A percentile compares a stretch with the other conserved stretches of the same genome.
Evolutionary conservation across 169 alveolate genomes (phyloP).

Genomic region (Cryptosporidium baileyi): DNA sequence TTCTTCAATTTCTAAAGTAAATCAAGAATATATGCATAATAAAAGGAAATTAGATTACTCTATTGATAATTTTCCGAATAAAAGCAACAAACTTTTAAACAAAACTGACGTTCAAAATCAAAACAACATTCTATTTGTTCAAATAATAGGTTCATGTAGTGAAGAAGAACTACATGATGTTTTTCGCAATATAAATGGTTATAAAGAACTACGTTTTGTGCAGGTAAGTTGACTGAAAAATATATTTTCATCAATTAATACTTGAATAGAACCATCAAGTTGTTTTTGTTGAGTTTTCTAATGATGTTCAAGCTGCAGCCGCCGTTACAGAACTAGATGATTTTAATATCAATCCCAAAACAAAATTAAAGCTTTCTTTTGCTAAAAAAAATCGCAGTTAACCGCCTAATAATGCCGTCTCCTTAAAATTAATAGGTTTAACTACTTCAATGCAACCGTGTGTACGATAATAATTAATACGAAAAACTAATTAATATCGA

Average conservation of each 20-base stretch:
- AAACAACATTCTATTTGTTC: constrained; percentile 32
- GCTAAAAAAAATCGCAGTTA: constrained; percentile 3
- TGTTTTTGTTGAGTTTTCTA: constrained; percentile 56
- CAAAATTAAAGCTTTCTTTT: constrained; percentile 37
- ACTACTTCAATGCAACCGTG: constrained; percentile 40
- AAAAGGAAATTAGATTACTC: background rate
- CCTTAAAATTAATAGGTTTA: background rate
- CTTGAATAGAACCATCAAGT: constrained; percentile 20
- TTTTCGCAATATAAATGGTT: constrained; percentile 2
- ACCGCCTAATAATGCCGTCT: background rate
- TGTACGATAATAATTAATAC: constrained; percentile 43
- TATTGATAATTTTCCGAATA: background rate
- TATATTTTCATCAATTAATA: background rate
- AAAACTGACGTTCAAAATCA: background rate
- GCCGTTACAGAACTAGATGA: background rate
- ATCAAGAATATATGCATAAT: too few species aligned
- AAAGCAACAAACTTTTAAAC: background rate
- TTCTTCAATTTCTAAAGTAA: background rate
- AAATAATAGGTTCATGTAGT: constrained; percentile 4
- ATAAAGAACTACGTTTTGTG: constrained; percentile 32
- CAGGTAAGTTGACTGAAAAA: constrained; percentile 19
- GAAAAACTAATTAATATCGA: constrained; percentile 4
- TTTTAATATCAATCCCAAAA: background rate
- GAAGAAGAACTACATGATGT: constrained; percentile 8
- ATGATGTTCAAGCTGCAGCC: constrained; percentile 27